phyloP scores from a whole-genome alignment of 345 rosid species.

The Citrus medica region DNA sequence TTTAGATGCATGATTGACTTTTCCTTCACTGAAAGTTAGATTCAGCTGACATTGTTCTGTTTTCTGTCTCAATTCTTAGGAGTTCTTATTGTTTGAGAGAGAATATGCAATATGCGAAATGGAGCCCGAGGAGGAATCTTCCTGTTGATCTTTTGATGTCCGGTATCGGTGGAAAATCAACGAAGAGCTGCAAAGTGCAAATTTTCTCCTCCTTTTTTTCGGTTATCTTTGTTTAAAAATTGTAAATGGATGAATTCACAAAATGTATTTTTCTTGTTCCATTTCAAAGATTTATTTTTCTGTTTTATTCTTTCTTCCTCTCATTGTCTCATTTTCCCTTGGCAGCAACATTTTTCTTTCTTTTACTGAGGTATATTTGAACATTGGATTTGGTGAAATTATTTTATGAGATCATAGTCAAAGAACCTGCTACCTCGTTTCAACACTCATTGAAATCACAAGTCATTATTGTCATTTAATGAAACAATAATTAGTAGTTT shows the following conservation, averaged over 20 bases:
- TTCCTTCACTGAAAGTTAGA: neutral
- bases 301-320: too few relatives aligned
- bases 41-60: constrained; percentile 2
- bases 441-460: too few relatives aligned
- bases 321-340: too few relatives aligned
- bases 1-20: neutral
- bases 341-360: too few relatives aligned
- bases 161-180: neutral
- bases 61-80: constrained; percentile 40
- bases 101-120: constrained; percentile 67
- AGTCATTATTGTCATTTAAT: too few relatives aligned
- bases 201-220: neutral
- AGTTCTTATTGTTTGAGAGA: constrained; percentile 81
- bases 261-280: neutral
- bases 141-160: constrained; percentile 13
- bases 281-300: too few relatives aligned
- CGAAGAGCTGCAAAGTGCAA: neutral
- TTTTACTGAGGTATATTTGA: too few relatives aligned
- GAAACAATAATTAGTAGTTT: too few relatives aligned
- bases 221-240: neutral
- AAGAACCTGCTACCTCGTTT: too few relatives aligned
- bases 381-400: too few relatives aligned
- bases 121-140: constrained; percentile 62
- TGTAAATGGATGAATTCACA: neutral
- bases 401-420: too few relatives aligned